These are phyloP conservation scores for Apophysomyces elegans DNA, from an alignment of 371 early-diverging fungal species.

Conservation along the genomic window DNA sequence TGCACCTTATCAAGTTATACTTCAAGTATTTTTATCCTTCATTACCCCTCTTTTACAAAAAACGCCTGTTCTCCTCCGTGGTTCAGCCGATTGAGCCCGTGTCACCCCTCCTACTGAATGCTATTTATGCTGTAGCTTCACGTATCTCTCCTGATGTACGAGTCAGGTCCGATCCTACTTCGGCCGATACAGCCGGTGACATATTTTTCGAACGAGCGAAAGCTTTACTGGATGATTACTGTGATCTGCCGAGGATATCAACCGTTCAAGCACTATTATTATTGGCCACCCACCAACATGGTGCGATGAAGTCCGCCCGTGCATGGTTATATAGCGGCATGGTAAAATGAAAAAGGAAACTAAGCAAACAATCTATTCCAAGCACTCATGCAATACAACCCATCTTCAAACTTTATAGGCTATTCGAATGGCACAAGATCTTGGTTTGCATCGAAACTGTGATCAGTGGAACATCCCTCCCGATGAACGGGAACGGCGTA, in stretches of 20 bases:
- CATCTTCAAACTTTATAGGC: slow-evolving; percentile 26
- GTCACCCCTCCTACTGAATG: slow-evolving; percentile 51
- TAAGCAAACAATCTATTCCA: not conserved
- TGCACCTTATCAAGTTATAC: slow-evolving; percentile 57
- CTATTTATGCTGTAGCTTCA: slow-evolving; percentile 57
- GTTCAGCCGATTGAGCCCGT: slow-evolving; percentile 25
- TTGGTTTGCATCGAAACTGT: slow-evolving; percentile 51
- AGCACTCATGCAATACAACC: not conserved
- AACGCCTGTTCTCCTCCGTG: slow-evolving; percentile 19
- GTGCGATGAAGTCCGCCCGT: slow-evolving; percentile 52
- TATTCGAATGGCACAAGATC: slow-evolving; percentile 56
- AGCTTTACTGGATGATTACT: slow-evolving; percentile 55
- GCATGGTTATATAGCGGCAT: slow-evolving; percentile 58
- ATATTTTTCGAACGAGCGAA: slow-evolving; percentile 54
- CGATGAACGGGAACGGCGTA: slow-evolving; percentile 49
- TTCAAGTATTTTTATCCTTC: slow-evolving; percentile 59
- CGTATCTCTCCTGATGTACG: slow-evolving; percentile 43
- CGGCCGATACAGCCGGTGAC: slow-evolving; percentile 45
- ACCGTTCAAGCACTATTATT: slow-evolving; percentile 65
- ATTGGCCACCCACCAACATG: slow-evolving; percentile 57
- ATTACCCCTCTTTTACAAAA: slow-evolving; percentile 59
- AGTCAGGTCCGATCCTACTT: slow-evolving; percentile 37
- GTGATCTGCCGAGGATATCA: slow-evolving; percentile 60
- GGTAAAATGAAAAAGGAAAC: slow-evolving; percentile 26
- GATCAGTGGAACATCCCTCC: slow-evolving; percentile 49